Conservation (phyloP, 768 basidiomycete genomes). For the Mrakia gelida region DNA sequence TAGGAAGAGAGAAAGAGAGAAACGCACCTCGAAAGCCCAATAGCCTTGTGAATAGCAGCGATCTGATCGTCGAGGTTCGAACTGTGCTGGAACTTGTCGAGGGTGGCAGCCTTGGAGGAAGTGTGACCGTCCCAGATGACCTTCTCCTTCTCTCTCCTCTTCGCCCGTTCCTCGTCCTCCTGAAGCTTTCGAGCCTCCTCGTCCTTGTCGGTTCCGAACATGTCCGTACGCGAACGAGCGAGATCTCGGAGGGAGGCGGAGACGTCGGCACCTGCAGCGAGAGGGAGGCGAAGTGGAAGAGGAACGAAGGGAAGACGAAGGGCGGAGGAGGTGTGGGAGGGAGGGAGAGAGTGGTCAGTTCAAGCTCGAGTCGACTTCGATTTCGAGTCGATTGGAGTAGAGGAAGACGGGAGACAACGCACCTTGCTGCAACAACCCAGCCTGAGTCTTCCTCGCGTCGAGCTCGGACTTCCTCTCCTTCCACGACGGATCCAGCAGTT, state of each 20-base stretch:
- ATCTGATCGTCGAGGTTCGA: conserved; percentile 98
- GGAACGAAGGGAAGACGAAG: too few species aligned
- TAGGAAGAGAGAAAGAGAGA: not conserved
- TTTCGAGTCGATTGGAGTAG: not conserved
- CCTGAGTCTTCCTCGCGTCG: conserved; percentile 75
- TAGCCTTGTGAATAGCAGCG: conserved; percentile 87
- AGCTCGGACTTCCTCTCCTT: conserved; percentile 87
- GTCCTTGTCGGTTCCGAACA: conserved; percentile 90
- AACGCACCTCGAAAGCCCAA: conserved; percentile 79
- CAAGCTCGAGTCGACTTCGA: too few species aligned
- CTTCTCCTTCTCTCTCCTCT: conserved; percentile 83
- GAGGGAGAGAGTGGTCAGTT: too few species aligned
- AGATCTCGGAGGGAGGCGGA: conserved; percentile 87
- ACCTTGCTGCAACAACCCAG: conserved; percentile 46
- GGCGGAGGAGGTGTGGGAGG: not conserved
- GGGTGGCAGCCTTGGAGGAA: conserved; percentile 81
- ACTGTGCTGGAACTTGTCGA: conserved; percentile 87
- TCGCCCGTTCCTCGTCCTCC: conserved; percentile 77
- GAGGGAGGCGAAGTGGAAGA: too few species aligned
- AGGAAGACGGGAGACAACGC: conserved; percentile 6
- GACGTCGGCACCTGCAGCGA: conserved; percentile 81
- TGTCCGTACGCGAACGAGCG: conserved; percentile 91
- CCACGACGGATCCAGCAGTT: conserved; percentile 94
- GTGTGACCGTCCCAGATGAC: conserved; percentile 99
- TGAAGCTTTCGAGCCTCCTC: conserved; percentile 70